Evolutionary conservation across 495 filamentous ascomycete species (phyloP).

Genomic region (Aspergillus campestris): DNA sequence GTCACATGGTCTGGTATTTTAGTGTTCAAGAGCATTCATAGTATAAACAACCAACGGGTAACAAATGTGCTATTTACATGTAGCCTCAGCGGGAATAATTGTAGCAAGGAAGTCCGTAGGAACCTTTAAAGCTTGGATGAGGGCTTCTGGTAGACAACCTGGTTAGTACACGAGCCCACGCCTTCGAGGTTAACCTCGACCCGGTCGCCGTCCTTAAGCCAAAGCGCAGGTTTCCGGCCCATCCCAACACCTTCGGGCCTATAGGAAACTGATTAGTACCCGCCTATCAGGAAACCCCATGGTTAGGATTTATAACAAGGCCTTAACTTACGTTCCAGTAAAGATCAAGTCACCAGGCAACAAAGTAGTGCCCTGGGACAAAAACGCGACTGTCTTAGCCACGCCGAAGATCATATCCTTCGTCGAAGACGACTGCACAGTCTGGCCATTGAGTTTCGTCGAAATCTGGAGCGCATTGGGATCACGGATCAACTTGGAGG

Average conservation of each 20-base stretch:
- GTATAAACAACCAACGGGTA: background rate
- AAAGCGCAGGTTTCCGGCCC: conserved; percentile 63
- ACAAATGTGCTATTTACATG: background rate
- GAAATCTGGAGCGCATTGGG: conserved; percentile 59
- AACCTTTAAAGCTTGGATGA: conserved; percentile 41
- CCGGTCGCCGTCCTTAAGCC: conserved; percentile 74
- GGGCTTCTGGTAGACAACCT: conserved; percentile 55
- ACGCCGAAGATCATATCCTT: conserved; percentile 78
- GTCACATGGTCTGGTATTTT: background rate
- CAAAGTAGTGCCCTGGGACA: conserved; percentile 70
- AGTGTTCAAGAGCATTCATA: background rate
- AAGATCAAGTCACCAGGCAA: conserved; percentile 77
- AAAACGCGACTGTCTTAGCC: conserved; percentile 61
- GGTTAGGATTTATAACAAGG: background rate
- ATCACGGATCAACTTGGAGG: conserved; percentile 54
- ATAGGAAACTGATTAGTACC: conserved; percentile 7
- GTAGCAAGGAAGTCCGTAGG: background rate
- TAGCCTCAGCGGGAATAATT: background rate
- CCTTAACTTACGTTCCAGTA: conserved; percentile 64
- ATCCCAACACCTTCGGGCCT: conserved; percentile 73
- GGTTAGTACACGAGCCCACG: conserved; percentile 64
- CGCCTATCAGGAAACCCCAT: background rate
- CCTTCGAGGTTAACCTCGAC: conserved; percentile 66
- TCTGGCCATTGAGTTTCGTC: conserved; percentile 63
- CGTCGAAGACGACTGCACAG: conserved; percentile 65